Conservation (phyloP, 108 stramenopile species). For the Pseudonitzschia pungens region DNA sequence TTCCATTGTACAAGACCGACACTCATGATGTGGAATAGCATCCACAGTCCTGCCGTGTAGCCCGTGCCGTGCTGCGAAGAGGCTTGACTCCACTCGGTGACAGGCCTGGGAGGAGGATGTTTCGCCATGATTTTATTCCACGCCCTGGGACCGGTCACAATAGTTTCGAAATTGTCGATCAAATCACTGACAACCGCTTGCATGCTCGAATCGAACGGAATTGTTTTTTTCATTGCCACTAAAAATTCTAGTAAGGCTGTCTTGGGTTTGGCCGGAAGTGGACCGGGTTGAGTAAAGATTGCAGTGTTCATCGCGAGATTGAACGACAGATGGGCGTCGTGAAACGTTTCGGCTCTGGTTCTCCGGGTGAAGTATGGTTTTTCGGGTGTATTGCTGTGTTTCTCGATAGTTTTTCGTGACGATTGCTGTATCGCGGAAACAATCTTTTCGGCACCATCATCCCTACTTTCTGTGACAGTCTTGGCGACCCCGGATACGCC, state of each 20-base stretch:
- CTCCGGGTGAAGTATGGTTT: constrained; percentile 44
- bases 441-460: not conserved
- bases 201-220: constrained; percentile 21
- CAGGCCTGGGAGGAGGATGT: constrained; percentile 20
- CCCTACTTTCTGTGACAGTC: constrained; percentile 4
- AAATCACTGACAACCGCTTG: constrained; percentile 18
- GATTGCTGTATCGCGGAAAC: too few relatives aligned
- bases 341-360: constrained; percentile 39
- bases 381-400: not conserved
- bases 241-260: constrained; percentile 26
- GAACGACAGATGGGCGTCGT: constrained; percentile 73
- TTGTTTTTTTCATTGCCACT: constrained; percentile 12
- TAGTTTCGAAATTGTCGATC: constrained; percentile 18
- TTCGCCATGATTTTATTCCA: constrained; percentile 37
- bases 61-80: constrained; percentile 38
- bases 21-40: constrained; percentile 66
- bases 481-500: constrained; percentile 12
- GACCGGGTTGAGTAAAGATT: constrained; percentile 33
- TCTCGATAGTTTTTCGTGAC: not conserved
- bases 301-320: constrained; percentile 57
- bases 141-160: not conserved
- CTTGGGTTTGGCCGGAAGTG: constrained; percentile 3
- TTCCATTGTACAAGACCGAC: constrained; percentile 70
- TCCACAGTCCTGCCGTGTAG: constrained; percentile 72
- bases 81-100: constrained; percentile 32